phyloP scores from a whole-genome alignment of 2,329 filamentous ascomycete genomes.

The Talaromyces sp. region DNA sequence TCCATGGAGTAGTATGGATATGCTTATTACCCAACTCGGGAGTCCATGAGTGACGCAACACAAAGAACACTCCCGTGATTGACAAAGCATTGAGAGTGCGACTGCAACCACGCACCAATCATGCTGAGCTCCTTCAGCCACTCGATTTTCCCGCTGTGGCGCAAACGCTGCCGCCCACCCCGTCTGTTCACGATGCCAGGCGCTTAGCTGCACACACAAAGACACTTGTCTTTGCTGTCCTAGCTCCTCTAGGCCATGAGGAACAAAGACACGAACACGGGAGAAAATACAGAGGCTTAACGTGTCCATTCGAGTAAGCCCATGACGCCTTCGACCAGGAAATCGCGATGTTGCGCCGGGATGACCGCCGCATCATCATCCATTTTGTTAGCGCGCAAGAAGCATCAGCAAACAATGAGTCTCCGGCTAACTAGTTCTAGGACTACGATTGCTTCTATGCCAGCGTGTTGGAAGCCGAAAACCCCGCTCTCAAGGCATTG shows the following conservation, averaged over 20 bases:
- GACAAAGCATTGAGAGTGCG: no score
- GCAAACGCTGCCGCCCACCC: not conserved
- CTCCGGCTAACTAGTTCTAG: constrained; percentile 18
- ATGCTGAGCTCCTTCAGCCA: not conserved
- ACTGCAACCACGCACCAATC: not conserved
- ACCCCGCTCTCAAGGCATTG: constrained; percentile 65
- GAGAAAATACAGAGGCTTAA: not conserved
- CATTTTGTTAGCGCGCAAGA: constrained; percentile 63
- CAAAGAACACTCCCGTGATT: not conserved
- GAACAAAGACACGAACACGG: not conserved
- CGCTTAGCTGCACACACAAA: not conserved
- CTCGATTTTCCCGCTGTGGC: not conserved
- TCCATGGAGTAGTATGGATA: no score
- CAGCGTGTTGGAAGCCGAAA: constrained; percentile 78
- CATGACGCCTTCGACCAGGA: not conserved
- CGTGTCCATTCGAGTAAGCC: not conserved
- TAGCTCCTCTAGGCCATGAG: not conserved
- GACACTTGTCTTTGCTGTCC: not conserved
- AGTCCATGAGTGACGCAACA: no score
- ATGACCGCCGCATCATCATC: constrained; percentile 66
- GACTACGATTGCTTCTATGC: constrained; percentile 80
- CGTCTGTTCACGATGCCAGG: not conserved
- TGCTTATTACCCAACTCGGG: no score
- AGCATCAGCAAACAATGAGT: not conserved
- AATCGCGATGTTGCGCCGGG: constrained; percentile 30